phyloP scores from a whole-genome alignment of 148 eudicot genomes.

The Gaultheria prostrata region DNA sequence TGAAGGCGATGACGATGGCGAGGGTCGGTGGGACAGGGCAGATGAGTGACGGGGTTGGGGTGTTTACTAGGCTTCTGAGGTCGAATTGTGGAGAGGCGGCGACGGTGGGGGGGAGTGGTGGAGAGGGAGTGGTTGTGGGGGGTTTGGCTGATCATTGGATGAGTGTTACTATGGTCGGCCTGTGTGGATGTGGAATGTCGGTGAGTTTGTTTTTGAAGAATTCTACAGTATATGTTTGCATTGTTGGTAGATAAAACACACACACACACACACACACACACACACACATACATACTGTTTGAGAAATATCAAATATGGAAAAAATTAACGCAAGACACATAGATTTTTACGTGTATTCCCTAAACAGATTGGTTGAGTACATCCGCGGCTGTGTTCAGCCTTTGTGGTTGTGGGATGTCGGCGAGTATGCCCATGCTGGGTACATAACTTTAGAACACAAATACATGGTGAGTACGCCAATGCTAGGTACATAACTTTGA shows the following conservation, averaged over 20 bases:
- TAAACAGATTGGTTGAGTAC: neutral
- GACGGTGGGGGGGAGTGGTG: constrained; percentile 25
- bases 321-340: neutral
- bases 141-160: constrained; percentile 73
- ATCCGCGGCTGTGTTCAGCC: neutral
- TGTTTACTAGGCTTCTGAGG: constrained; percentile 63
- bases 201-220: constrained; percentile 41
- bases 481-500: too few relatives aligned
- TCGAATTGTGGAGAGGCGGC: constrained; percentile 35
- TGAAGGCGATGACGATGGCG: constrained; percentile 55
- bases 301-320: neutral
- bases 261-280: neutral
- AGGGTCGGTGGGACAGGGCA: constrained; percentile 75
- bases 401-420: too few relatives aligned
- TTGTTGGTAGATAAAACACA: neutral
- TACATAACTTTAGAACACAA: too few relatives aligned
- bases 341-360: neutral
- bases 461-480: too few relatives aligned
- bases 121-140: constrained; percentile 31
- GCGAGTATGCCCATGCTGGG: too few relatives aligned
- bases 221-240: neutral
- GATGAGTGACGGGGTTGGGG: constrained; percentile 85
- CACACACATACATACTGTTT: neutral
- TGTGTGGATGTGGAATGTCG: constrained; percentile 68
- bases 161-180: constrained; percentile 61